These are phyloP conservation scores for Lolium perenne DNA, from an alignment of 176 grass and related monocot species.

Conservation along the genomic window DNA sequence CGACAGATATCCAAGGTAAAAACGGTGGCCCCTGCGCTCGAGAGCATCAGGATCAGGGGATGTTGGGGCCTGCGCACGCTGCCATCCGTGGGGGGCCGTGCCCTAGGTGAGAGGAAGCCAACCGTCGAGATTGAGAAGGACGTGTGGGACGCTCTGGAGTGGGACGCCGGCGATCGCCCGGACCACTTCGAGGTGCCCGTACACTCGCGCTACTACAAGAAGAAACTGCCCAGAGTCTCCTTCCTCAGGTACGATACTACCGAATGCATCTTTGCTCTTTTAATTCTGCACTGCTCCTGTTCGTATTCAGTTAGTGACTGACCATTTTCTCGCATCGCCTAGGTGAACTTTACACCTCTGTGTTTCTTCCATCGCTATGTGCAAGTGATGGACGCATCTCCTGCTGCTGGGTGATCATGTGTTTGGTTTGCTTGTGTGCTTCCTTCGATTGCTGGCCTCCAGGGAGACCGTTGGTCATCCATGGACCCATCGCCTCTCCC, in stretches of 20 bases:
- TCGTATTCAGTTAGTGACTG: neutral
- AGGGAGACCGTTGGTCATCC: too few species aligned
- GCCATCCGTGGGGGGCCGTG: neutral
- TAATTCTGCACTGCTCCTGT: neutral
- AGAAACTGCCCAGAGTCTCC: neutral
- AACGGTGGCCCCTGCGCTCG: neutral
- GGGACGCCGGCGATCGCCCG: neutral
- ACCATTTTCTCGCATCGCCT: neutral
- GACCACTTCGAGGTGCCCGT: neutral
- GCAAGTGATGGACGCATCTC: too few species aligned
- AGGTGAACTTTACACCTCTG: neutral
- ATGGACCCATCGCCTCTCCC: too few species aligned
- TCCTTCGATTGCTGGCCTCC: neutral
- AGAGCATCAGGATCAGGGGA: constrained; percentile 16
- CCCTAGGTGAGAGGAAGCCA: neutral
- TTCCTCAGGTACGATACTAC: constrained; percentile 6
- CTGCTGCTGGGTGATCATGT: too few species aligned
- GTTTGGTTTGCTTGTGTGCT: neutral
- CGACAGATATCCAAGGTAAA: neutral
- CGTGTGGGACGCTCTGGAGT: constrained; percentile 30
- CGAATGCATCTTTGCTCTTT: neutral
- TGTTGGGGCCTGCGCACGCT: constrained; percentile 29
- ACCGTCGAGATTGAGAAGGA: constrained; percentile 22
- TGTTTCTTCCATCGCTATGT: too few species aligned
- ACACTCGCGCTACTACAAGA: constrained; percentile 33